Evolutionary conservation across 1,284 basidiomycete genomes (phyloP), one percentile per base, ranked within the genome.

Genomic region (Cutaneotrichosporon spelunceum): DNA sequence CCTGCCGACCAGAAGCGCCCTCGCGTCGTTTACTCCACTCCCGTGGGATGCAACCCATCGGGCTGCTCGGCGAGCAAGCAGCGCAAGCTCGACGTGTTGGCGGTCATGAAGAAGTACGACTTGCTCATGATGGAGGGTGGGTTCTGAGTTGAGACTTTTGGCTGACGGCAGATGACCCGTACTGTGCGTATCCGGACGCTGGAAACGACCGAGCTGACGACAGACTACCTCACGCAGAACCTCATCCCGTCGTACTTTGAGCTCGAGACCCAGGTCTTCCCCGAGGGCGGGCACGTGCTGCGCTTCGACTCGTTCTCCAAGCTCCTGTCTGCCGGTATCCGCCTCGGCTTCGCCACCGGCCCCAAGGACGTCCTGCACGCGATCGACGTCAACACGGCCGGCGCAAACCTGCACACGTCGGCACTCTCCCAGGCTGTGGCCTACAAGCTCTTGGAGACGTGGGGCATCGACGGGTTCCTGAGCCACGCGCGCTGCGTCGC

Each of bases 291-390:
- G 3, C 85, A 87, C n/a, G 90, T 93, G 10, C 65, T 93, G 26
- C 85, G 92, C 42, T 91, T 93, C 74, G 92, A 94, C 75, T 90
- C 88, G 73, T 83, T 96, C 64, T 91, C 88, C 60, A 97, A 97
- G 81, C 83, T 95, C 47, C 81, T 94, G 23, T 90, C 89, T 10
- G 87, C 88, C 16, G 91, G 91, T 56, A 65, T 77, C 65, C 69
- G 76, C 59, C 66, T 78, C 47, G 93, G 93, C 13, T 94, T 90
- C 74, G 86, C 85, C 0, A 87, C 89, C 4, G 94, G 91, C 0
- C 93, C 94, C 11, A 83, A 83, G 58, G 79, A 82, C 14, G 81
- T 98, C 49, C 72, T 95, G 19, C 81, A 87, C 57, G 86, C 86
- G 1, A 89, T 97, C 54, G 87, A 93, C 73, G 79, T 84, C 60